phyloP scores from a whole-genome alignment of 495 filamentous ascomycete species.

The Xylaria palmicola region DNA sequence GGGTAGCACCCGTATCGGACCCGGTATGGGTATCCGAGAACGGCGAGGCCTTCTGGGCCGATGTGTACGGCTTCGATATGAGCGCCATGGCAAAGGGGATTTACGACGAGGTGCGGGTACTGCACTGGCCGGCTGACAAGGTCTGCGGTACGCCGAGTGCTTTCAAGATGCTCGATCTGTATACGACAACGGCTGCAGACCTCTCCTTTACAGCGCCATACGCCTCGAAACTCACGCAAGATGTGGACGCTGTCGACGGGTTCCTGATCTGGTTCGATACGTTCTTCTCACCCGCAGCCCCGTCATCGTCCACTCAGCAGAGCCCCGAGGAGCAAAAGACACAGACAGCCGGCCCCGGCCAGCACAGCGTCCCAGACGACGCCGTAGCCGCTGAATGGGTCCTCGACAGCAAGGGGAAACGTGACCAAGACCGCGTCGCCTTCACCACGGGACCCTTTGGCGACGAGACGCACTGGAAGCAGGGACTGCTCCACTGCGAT shows the following conservation, averaged over 20 bases:
- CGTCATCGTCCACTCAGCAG: background rate
- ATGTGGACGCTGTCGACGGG: conserved; percentile 65
- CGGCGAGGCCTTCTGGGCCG: conserved; percentile 86
- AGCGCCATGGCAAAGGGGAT: conserved; percentile 82
- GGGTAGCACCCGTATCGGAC: conserved; percentile 84
- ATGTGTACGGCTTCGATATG: conserved; percentile 98
- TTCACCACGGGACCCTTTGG: conserved; percentile 81
- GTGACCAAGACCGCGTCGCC: conserved; percentile 48
- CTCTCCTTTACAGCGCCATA: conserved; percentile 74
- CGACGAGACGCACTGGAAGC: conserved; percentile 80
- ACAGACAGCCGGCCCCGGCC: conserved; percentile 10
- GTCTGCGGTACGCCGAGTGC: conserved; percentile 76
- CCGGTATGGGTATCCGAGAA: conserved; percentile 88
- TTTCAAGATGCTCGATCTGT: conserved; percentile 75
- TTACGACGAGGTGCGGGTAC: conserved; percentile 77
- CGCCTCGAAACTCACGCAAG: conserved; percentile 41
- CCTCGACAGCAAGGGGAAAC: conserved; percentile 14
- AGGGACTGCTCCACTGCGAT: conserved; percentile 60
- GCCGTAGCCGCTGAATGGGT: conserved; percentile 4
- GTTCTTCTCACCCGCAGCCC: conserved; percentile 57
- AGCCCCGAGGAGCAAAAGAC: conserved; percentile 18
- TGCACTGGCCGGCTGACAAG: conserved; percentile 55
- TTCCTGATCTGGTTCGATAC: conserved; percentile 80
- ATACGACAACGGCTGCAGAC: conserved; percentile 70
- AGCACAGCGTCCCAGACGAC: conserved; percentile 16